phyloP scores from a whole-genome alignment of 148 eudicot genomes.

The Rhododendron griersonianum region DNA sequence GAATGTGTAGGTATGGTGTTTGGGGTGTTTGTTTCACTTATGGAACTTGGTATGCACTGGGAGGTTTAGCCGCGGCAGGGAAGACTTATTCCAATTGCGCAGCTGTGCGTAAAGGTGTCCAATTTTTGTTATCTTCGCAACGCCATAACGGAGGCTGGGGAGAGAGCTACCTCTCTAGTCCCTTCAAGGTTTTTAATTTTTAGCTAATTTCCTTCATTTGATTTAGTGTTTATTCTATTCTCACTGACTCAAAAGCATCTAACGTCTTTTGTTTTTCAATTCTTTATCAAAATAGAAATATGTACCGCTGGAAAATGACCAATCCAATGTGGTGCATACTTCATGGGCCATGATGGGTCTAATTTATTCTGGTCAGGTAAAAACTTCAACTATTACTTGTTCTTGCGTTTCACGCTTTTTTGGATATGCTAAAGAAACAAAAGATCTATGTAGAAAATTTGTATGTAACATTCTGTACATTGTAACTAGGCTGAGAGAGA shows the following conservation, averaged over 20 bases:
- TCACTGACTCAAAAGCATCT: background rate
- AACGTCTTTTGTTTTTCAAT: background rate
- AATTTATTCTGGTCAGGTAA: conserved; percentile 30
- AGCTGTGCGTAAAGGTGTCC: conserved; percentile 28
- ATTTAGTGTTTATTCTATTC: background rate
- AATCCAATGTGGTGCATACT: conserved; percentile 38
- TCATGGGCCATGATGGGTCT: conserved; percentile 38
- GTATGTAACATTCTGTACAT: background rate
- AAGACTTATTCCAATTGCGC: conserved; percentile 30
- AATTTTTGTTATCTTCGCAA: conserved; percentile 31
- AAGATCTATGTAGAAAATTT: background rate
- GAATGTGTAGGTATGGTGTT: conserved; percentile 32
- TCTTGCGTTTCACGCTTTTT: background rate
- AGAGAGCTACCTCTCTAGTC: conserved; percentile 45
- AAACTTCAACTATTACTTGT: background rate
- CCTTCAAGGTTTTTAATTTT: conserved; percentile 25
- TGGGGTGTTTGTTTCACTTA: conserved; percentile 64
- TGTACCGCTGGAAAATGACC: conserved; percentile 28
- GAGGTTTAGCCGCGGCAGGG: conserved; percentile 37
- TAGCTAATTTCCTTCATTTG: no score
- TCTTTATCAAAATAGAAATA: conserved; percentile 19
- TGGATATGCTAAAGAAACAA: background rate
- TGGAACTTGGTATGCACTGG: conserved; percentile 46
- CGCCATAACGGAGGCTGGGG: conserved; percentile 51
- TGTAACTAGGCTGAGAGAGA: conserved; percentile 28